These are phyloP conservation scores for Fomitopsis serialis DNA, from an alignment of 768 basidiomycete genomes.

Conservation along the genomic window DNA sequence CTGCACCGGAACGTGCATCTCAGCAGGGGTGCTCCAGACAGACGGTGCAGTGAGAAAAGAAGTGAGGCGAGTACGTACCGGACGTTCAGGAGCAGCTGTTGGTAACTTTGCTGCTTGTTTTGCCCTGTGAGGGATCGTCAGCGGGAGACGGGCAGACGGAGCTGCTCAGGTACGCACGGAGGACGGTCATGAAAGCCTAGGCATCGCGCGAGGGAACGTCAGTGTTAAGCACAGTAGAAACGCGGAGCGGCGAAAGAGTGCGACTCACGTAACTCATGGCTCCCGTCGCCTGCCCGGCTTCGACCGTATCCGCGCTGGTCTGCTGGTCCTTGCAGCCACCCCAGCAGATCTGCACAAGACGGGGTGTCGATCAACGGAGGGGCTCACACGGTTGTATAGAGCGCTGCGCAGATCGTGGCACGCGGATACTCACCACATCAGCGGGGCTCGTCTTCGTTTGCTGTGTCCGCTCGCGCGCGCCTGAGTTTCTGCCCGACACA, in stretches of 20 bases:
- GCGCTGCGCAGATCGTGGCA: neutral
- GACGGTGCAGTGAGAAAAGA: neutral
- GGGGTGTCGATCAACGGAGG: neutral
- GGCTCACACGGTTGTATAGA: neutral
- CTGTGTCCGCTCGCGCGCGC: conserved; percentile 55
- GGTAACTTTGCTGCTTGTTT: conserved; percentile 58
- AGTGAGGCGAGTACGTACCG: conserved; percentile 32
- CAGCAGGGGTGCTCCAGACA: too few species aligned
- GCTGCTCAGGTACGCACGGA: conserved; percentile 36
- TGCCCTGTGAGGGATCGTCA: conserved; percentile 24
- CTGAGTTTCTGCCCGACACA: conserved; percentile 58
- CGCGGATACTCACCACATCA: conserved; percentile 65
- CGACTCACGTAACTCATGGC: conserved; percentile 74
- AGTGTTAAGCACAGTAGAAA: conserved; percentile 1
- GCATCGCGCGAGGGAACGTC: neutral
- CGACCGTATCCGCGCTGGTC: conserved; percentile 76
- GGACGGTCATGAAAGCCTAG: conserved; percentile 56
- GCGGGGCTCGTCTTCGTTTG: conserved; percentile 69
- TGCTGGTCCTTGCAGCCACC: conserved; percentile 83
- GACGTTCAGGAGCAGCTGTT: conserved; percentile 52
- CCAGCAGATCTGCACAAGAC: conserved; percentile 63
- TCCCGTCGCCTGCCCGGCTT: conserved; percentile 67
- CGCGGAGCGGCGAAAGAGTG: neutral
- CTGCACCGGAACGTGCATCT: conserved; percentile 22
- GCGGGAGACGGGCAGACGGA: neutral